These are phyloP conservation scores for Telopea speciosissima DNA, from an alignment of 177 flowering plant species.

Conservation along the genomic window DNA sequence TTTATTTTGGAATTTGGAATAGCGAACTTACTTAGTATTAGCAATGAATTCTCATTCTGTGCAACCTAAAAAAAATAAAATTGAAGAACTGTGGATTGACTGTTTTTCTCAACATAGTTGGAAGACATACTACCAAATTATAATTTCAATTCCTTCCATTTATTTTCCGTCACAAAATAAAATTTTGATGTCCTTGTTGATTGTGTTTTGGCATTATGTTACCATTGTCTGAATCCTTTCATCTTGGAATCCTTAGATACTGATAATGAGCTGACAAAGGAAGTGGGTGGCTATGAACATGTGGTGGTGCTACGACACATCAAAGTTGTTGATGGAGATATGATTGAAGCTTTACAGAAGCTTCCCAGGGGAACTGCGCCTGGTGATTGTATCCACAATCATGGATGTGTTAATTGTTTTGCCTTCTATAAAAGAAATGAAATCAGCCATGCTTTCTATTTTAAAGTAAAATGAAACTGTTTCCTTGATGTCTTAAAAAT, in stretches of 20 bases:
- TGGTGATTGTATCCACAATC: slow-evolving; percentile 90
- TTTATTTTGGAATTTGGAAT: too few species aligned
- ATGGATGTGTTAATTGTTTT: slow-evolving; percentile 1
- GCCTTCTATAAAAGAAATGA: not conserved
- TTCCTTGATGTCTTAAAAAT: not conserved
- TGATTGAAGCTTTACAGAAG: slow-evolving; percentile 45
- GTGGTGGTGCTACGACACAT: slow-evolving; percentile 52
- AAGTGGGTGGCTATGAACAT: slow-evolving; percentile 95
- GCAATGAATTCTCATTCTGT: not conserved
- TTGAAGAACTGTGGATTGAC: not conserved
- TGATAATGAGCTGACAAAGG: slow-evolving; percentile 68
- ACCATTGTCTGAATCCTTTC: not conserved
- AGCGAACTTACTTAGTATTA: not conserved
- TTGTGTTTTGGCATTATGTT: not conserved
- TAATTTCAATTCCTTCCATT: not conserved
- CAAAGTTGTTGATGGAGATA: slow-evolving; percentile 73
- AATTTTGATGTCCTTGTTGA: not conserved
- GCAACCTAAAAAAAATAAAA: not conserved
- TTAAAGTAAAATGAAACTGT: not conserved
- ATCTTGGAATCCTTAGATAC: slow-evolving; percentile 48
- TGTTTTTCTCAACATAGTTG: not conserved
- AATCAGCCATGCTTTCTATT: not conserved
- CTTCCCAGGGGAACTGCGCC: slow-evolving; percentile 71
- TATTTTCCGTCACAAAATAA: not conserved
- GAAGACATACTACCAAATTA: too few species aligned